Base-by-base conservation (phyloP, 2,329 filamentous ascomycete genomes). In the Cytospora paraplurivora region DNA sequence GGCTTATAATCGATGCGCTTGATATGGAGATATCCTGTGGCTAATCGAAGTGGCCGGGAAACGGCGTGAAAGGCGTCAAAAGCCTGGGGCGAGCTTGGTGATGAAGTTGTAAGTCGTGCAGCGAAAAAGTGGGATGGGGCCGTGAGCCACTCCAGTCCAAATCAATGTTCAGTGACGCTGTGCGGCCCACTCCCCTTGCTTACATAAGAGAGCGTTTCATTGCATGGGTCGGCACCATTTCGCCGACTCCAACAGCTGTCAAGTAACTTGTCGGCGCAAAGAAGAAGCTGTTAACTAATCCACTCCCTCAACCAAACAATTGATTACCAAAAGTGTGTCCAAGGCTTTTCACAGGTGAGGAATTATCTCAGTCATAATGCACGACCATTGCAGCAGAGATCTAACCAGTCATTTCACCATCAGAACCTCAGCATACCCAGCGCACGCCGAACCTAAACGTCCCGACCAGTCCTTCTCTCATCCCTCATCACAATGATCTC, bases 401-500 rank as follows among this genome's bases (percentile, higher is more conserved):
- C 33, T 61, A 17, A 55, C 33, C 19, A 49, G 33, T 44, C 32
- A 19, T 61, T 51, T 55, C 51, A 55, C 34, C n/a, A 38, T 38
- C 59, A 61, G 59, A 55, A 19, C 52, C 33, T 17, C 51, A 49
- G 38, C 38, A 19, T 47, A n/a, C 33, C 52, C 33, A 55, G 33
- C 37, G 38, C 27, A 49, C 33, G 35, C 33, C 32, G 17, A 8
- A n/a, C 58, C 37, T 33, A 19, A 55, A 21, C 33, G 19, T 15
- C 11, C 53, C 51, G 15, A 50, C 47, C n/a, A 21, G 44, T 47
- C 44, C 44, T 47, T 47, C n/a, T 3, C 21, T 47, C 44, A 21
- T 47, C n/a, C n/a, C n/a, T 49, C 44, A 66, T 72, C 81, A 91
- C 72, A 56, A 99, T 99, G 95, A 98, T 99, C 75, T 90, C 93